phyloP scores from a whole-genome alignment of 1,139 yeast genomes.

The Pichia sp. region DNA sequence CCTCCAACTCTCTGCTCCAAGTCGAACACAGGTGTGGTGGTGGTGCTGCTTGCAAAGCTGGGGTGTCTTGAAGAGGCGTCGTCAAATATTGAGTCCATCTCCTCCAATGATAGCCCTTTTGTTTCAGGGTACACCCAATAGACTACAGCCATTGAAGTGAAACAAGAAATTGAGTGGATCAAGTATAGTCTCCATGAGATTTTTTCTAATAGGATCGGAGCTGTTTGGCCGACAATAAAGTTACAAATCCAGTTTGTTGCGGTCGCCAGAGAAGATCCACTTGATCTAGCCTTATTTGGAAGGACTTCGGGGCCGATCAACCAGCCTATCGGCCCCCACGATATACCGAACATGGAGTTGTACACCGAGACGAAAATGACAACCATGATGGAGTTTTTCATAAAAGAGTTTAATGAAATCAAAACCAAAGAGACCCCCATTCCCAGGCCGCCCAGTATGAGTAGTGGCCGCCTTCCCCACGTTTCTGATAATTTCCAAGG shows the following conservation, averaged over 20 bases:
- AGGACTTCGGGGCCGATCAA: constrained; percentile 75
- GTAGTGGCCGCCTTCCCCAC: constrained; percentile 86
- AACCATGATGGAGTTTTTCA: constrained; percentile 43
- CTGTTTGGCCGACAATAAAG: constrained; percentile 85
- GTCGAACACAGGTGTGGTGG: neutral
- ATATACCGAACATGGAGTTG: constrained; percentile 82
- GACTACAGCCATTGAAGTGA: constrained; percentile 66
- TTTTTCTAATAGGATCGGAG: constrained; percentile 75
- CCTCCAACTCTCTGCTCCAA: constrained; percentile 1
- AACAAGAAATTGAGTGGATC: constrained; percentile 75
- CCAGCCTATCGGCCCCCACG: constrained; percentile 98
- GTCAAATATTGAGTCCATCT: constrained; percentile 80
- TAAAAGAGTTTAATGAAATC: constrained; percentile 34
- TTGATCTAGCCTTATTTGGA: constrained; percentile 83
- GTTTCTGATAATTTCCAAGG: constrained; percentile 89
- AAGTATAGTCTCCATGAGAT: constrained; percentile 80
- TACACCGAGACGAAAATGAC: constrained; percentile 72
- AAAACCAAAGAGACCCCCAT: constrained; percentile 70
- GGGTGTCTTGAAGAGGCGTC: constrained; percentile 32
- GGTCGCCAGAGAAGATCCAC: constrained; percentile 87
- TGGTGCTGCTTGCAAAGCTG: neutral
- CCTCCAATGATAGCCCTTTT: constrained; percentile 82
- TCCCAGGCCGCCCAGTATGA: constrained; percentile 69
- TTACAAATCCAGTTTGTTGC: constrained; percentile 96
- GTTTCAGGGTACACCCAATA: constrained; percentile 79